phyloP scores from a whole-genome alignment of 169 alveolate genomes.

The Plasmodium falciparum region DNA sequence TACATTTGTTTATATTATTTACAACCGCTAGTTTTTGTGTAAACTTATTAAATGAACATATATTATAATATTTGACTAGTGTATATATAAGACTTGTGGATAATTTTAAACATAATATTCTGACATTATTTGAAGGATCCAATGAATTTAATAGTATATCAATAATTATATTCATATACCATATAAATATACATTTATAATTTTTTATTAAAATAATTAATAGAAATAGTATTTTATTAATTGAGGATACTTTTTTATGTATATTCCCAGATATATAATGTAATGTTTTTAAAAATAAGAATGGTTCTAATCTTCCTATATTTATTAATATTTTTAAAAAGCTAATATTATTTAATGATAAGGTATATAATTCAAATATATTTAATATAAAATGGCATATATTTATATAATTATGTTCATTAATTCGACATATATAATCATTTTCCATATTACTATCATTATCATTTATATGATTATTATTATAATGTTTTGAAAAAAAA shows the following conservation, averaged over 20 bases:
- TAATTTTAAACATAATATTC: slow-evolving; percentile 57
- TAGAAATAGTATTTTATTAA: slow-evolving; percentile 59
- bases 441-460: neutral
- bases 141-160: slow-evolving; percentile 65
- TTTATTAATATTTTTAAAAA: slow-evolving; percentile 64
- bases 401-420: slow-evolving; percentile 64
- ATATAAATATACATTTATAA: slow-evolving; percentile 52
- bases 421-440: neutral
- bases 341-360: slow-evolving; percentile 56
- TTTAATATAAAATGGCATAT: slow-evolving; percentile 75
- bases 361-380: slow-evolving; percentile 60
- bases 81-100: slow-evolving; percentile 70
- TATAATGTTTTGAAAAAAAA: too few species aligned
- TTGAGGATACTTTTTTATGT: slow-evolving; percentile 51
- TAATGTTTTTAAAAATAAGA: slow-evolving; percentile 63
- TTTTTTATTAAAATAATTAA: slow-evolving; percentile 60
- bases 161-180: slow-evolving; percentile 48
- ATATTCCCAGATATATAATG: slow-evolving; percentile 49
- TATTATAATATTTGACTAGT: slow-evolving; percentile 46
- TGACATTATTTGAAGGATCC: slow-evolving; percentile 72
- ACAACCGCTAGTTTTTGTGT: slow-evolving; percentile 75
- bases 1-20: slow-evolving; percentile 61
- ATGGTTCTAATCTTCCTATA: slow-evolving; percentile 71
- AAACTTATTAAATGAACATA: slow-evolving; percentile 69
- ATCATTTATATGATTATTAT: too few species aligned